Evolutionary conservation across 169 alveolate species (phyloP), one percentile per base, ranked within the genome.

Genomic region (Plasmodium malariae): DNA sequence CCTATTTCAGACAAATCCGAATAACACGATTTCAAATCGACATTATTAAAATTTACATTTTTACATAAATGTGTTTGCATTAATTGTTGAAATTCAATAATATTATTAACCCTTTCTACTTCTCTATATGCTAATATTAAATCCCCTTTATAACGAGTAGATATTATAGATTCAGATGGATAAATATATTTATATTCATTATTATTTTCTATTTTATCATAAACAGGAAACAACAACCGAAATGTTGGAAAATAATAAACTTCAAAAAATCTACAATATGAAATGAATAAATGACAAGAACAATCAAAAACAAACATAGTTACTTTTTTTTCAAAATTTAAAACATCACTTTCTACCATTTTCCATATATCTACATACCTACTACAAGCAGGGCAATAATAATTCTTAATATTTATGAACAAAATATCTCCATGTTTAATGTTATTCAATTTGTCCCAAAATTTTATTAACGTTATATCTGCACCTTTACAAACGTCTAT

Each of bases 351-450:
- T 51, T 76, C 89, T 21, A 76, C 28, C 19, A 43, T 63, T 9
- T 76, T 55, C 89, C 89, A 76, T 48, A 63, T 67, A 34, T 76
- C 67, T 11, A 76, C 40, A 62, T 76, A 76, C 11, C 68, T 30
- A 24, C n/a, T 54, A 54, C 89, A 76, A 45, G 89, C 89, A 12
- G 89, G 89, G 1, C 89, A 76, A 54, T 76, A 76, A 40, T 60
- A 76, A 62, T 76, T 76, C 48, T 76, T 76, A 24, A 76, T 59
- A 62, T 55, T 76, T 76, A 76, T 76, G 12, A 76, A 21, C 11
- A 76, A 14, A 2, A 55, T 67, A 24, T 76, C 69, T 11, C 89
- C 89, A 45, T 76, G 89, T 34, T 48, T 76, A 40, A 51, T 51
- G 14, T 62, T 76, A 21, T 76, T 67, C 45, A 76, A 21, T n/a